Base-by-base conservation (phyloP, 2,329 filamentous ascomycete species). In the Akanthomyces muscarius region DNA sequence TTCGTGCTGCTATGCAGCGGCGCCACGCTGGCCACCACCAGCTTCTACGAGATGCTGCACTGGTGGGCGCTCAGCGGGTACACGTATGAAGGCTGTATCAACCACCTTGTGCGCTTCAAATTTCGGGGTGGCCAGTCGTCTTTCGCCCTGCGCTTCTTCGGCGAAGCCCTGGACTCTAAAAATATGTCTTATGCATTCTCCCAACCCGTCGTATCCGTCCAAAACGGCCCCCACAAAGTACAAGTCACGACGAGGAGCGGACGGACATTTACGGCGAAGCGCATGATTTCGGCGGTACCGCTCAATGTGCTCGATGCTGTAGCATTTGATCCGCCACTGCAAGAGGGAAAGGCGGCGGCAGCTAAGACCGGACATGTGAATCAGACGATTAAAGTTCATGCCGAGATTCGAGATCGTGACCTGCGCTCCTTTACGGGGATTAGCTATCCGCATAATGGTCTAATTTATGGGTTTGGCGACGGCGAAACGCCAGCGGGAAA, bases 11-110 rank as follows among this genome's bases (percentile, higher is more conserved):
- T 81, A 1, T 76, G 74, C 64, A 78, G 78, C 56, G 77, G 79
- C 5, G 76, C 70, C 0, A 79, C 75, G 0, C 73, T 80, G 0
- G 73, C 77, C 11, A 78, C 76, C 0, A 77, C 74, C 0, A 77
- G 75, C 25, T 79, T 82, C 63, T 76, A 77, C 54, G 79, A 83
- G 60, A 76, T 81, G 38, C 68, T 83, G 21, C 79, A 79, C 63
- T 81, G 78, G 79, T 81, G 75, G 79, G 80, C 75, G 10, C 69
- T 78, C 1, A 72, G 72, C 60, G 78, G 73, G 33, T 79, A 79
- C 67, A 74, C 71, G 5, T 80, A 76, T 59, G 68, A 71, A 18
- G 75, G 74, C 1, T 77, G 74, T 45, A 71, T 78, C 30, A 72
- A 77, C 33, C 71, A 72, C n/a, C 68, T 77, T 2, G 73, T 77